Evolutionary conservation across 2,329 filamentous ascomycete genomes (phyloP).

Genomic region (Aspergillus tubingensis): DNA sequence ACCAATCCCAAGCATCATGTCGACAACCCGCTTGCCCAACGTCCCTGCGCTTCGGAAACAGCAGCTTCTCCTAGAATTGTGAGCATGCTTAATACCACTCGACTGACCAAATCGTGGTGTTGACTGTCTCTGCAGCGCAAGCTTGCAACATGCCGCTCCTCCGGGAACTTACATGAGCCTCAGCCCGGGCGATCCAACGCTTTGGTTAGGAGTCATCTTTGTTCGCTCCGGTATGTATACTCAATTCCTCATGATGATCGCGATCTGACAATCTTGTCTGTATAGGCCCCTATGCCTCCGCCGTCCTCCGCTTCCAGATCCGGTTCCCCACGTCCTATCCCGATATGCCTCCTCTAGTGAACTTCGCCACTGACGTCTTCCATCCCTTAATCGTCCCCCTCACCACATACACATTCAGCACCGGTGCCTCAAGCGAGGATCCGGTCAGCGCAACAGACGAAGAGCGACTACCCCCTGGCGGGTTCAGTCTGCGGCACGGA

Average conservation of each 20-base stretch:
- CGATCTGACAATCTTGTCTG: neutral
- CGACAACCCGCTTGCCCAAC: constrained; percentile 9
- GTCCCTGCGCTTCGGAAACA: constrained; percentile 52
- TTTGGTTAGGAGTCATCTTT: constrained; percentile 92
- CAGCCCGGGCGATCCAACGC: constrained; percentile 73
- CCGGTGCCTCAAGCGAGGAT: constrained; percentile 71
- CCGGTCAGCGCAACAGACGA: constrained; percentile 82
- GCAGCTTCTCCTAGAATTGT: constrained; percentile 82
- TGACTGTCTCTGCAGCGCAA: constrained; percentile 58
- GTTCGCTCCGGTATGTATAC: constrained; percentile 71
- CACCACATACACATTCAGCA: constrained; percentile 92
- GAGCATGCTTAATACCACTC: constrained; percentile 34
- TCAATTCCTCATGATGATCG: neutral
- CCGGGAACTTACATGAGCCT: constrained; percentile 85
- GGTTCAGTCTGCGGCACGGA: constrained; percentile 85
- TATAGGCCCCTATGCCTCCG: constrained; percentile 82
- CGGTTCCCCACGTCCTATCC: constrained; percentile 83
- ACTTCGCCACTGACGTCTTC: constrained; percentile 90
- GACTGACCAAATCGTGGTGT: neutral
- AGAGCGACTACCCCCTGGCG: constrained; percentile 80
- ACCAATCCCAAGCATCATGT: constrained; percentile 16
- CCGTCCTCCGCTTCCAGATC: constrained; percentile 86
- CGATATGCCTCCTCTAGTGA: constrained; percentile 75
- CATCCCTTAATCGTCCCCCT: constrained; percentile 89
- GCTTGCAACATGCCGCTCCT: constrained; percentile 78